Base-by-base conservation (phyloP, 176 grass and related monocot species). In the Carex scoparia region DNA sequence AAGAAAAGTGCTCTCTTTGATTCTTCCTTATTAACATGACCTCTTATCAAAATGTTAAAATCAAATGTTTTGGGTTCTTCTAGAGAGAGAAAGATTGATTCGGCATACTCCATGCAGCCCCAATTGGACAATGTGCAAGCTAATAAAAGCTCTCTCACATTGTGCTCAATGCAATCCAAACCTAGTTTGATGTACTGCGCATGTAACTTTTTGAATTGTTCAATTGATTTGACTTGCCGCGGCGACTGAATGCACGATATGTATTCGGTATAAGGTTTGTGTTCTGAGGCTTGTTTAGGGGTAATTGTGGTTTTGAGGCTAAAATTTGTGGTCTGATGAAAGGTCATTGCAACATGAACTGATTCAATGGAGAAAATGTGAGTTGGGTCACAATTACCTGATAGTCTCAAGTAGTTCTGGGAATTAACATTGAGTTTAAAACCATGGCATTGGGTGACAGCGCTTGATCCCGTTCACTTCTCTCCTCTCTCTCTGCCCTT, bases 21-120 rank as follows among this genome's bases (percentile, higher is more conserved):
- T 31, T 94, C 82, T 23, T 31, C 77, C 18, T 84, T 65, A 3
- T 55, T 59, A 64, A 90, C 72, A 63, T 85, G 61, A 31, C 89
- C 94, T 79, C 91, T 87, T 82, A 97, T 94, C 82, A 97, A 59
- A 9, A 88, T 94, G 86, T 97, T 97, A 88, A 94, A 97, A 71
- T 97, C 91, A 88, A 97, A 94, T 11, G 89, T 84, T 19, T 85
- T 80, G 0, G 91, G 91, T 3, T 94, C 82, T 69, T 94, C 84
- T 46, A 97, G 85, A 38, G 84, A 61, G 28, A 86, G 81, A 90
- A 97, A 97, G 88, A 92, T 91, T 37, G 89, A 90, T 61, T 75
- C 30, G 27, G 88, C 94, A 61, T 92, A 91, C n/a, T 87, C 86
- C 91, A 97, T 92, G 88, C 6, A 46, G 44, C 44, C 44, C 44